A percentile compares a stretch with the other conserved stretches of the same genome.
Evolutionary conservation across 352 stramenopile genomes (phyloP).

Genomic region (Globisporangium spiculum): DNA sequence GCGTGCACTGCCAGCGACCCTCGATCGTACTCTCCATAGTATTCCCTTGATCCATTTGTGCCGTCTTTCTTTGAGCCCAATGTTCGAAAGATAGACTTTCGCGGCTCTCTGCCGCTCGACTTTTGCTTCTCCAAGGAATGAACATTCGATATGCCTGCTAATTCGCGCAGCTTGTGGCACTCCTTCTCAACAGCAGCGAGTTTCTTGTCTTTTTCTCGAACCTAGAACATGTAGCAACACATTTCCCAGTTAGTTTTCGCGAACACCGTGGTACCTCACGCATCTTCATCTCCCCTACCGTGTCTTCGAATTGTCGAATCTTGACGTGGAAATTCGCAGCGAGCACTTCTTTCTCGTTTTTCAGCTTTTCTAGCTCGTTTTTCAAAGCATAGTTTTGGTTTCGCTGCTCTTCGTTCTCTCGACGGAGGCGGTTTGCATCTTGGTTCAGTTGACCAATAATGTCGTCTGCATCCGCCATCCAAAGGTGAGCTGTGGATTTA

Average conservation of each 20-base stretch:
- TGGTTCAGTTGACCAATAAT: conserved; percentile 81
- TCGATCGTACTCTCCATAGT: conserved; percentile 36
- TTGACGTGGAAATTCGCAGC: conserved; percentile 82
- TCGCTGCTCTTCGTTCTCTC: conserved; percentile 74
- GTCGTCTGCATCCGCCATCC: conserved; percentile 83
- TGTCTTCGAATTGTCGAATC: conserved; percentile 73
- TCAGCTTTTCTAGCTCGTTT: conserved; percentile 53
- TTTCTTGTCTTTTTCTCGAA: conserved; percentile 86
- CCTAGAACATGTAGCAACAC: conserved; percentile 19
- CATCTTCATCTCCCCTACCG: conserved; percentile 20
- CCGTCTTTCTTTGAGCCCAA: conserved; percentile 76
- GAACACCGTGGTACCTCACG: not conserved
- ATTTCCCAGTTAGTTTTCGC: not conserved
- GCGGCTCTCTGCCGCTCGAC: conserved; percentile 34
- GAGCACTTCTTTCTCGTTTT: conserved; percentile 76
- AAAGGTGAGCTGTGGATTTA: conserved; percentile 68
- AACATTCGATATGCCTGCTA: conserved; percentile 23
- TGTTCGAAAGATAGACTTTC: conserved; percentile 61
- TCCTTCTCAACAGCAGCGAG: conserved; percentile 70
- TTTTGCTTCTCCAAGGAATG: conserved; percentile 31
- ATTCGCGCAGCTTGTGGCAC: conserved; percentile 61
- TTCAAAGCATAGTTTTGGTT: conserved; percentile 42
- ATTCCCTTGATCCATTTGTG: conserved; percentile 24
- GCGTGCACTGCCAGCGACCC: conserved; percentile 47
- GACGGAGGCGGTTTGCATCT: conserved; percentile 64